Conservation (phyloP, 1,139 yeast genomes). For the Magnusiomyces magnusii region DNA sequence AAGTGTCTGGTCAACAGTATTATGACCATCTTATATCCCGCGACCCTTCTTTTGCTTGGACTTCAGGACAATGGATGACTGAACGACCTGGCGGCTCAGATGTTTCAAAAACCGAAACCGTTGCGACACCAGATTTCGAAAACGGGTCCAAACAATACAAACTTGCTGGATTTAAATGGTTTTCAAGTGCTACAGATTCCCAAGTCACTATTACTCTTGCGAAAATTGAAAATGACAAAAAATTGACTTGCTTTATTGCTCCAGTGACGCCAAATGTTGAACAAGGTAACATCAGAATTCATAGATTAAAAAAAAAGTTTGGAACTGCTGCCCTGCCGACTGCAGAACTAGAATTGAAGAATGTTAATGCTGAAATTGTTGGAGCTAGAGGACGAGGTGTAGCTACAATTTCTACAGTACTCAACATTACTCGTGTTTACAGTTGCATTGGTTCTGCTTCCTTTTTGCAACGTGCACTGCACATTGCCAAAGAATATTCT, state of each 20-base stretch:
- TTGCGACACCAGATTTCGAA: conserved; percentile 18
- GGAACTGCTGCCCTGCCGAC: conserved; percentile 32
- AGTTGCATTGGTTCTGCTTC: conserved; percentile 25
- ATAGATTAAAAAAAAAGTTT: conserved; percentile 29
- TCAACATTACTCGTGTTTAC: conserved; percentile 29
- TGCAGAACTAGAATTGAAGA: conserved; percentile 29
- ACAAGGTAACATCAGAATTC: conserved; percentile 25
- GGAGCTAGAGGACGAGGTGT: conserved; percentile 29
- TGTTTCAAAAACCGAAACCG: conserved; percentile 28
- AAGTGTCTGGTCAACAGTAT: conserved; percentile 16
- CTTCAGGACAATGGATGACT: conserved; percentile 34
- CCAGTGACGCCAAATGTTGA: conserved; percentile 19
- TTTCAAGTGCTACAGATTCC: conserved; percentile 32
- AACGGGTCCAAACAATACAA: conserved; percentile 17
- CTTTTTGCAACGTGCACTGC: conserved; percentile 27
- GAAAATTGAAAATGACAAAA: conserved; percentile 20
- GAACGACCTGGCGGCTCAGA: conserved; percentile 33
- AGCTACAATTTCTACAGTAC: conserved; percentile 28
- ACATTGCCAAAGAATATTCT: conserved; percentile 29
- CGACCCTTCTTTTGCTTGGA: conserved; percentile 28
- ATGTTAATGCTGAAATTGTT: conserved; percentile 23
- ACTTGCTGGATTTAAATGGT: conserved; percentile 31
- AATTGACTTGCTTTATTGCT: conserved; percentile 28
- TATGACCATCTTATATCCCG: conserved; percentile 23
- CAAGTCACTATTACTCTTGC: conserved; percentile 29